Base-by-base conservation (phyloP, 169 alveolate species). In the Hammondia hammondi region DNA sequence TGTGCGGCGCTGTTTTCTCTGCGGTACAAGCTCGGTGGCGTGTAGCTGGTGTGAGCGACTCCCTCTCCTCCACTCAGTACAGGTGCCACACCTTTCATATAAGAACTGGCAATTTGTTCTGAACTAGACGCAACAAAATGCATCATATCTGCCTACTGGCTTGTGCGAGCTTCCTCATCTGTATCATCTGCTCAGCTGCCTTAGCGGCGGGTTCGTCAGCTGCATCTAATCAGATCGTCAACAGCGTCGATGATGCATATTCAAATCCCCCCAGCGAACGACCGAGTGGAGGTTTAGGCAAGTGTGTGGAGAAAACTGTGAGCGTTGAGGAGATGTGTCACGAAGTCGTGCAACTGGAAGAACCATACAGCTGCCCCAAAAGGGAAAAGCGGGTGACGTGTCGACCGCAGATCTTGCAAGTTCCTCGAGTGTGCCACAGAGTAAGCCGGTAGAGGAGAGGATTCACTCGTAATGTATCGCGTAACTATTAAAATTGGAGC, bases 321-420 rank as follows among this genome's bases (percentile, higher is more conserved):
- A 67, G 35, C 77, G 32, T 67, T 9, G 85, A 73, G 85, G 85
- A 73, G 24, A 6, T 73, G 52, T 73, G 85, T 46, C 24, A 10
- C 48, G 85, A 73, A n/a, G 48, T 37, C 24, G 85, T 73, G 39
- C 52, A 35, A 0, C 19, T 73, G 10, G 43, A 24, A 37, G 85
- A 73, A 37, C 85, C 85, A 4, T 73, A 73, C 85, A 73, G 85
- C 85, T 73, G 85, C 85, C 48, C 48, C n/a, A 73, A 73, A 32
- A 73, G 10, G 32, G 85, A 73, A 32, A 73, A 24, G 32, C 39
- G 32, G 32, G 48, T 73, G 48, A 2, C 43, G 0, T 73, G 85
- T 32, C 45, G 85, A 35, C 85, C 85, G 52, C 24, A 17, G 29
- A 73, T 73, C 48, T 35, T 37, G 27, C 52, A n/a, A 32, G 85